Evolutionary conservation across 108 stramenopile genomes (phyloP).

Genomic region (Pseudonitzschia pungens): DNA sequence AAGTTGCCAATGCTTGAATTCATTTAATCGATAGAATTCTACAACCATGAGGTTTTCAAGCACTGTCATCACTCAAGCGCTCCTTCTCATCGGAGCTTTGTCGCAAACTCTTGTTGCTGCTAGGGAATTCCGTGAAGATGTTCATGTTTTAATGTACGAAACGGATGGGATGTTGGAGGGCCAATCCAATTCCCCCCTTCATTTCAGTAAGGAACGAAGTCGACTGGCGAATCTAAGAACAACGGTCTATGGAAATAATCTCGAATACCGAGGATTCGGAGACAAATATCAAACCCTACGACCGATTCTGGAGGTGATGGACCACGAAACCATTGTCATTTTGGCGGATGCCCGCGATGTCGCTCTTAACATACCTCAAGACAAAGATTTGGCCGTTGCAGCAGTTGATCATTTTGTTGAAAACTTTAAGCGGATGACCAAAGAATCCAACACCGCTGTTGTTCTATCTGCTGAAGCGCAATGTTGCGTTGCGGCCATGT

Average conservation of each 20-base stretch:
- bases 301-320: conserved; percentile 6
- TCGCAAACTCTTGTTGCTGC: background rate
- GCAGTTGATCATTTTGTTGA: conserved; percentile 11
- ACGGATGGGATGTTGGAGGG: background rate
- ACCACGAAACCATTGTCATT: conserved; percentile 1
- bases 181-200: background rate
- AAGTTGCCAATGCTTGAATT: background rate
- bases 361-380: conserved; percentile 14
- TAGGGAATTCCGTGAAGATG: background rate
- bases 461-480: conserved; percentile 19
- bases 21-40: background rate
- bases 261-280: conserved; percentile 14
- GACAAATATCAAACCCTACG: conserved; percentile 14
- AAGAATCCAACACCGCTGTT: conserved; percentile 8
- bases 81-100: conserved; percentile 1
- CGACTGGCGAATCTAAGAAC: conserved; percentile 4
- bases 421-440: conserved; percentile 7
- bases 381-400: conserved; percentile 8
- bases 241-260: conserved; percentile 4
- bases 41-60: conserved; percentile 8
- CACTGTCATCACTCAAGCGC: background rate
- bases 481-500: conserved; percentile 25
- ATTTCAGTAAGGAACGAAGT: conserved; percentile 8
- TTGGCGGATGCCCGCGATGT: conserved; percentile 21
- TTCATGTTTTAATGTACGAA: conserved; percentile 19